These are phyloP conservation scores for Trypanosoma theileri DNA, from an alignment of 208 protist genomes.

Conservation along the genomic window DNA sequence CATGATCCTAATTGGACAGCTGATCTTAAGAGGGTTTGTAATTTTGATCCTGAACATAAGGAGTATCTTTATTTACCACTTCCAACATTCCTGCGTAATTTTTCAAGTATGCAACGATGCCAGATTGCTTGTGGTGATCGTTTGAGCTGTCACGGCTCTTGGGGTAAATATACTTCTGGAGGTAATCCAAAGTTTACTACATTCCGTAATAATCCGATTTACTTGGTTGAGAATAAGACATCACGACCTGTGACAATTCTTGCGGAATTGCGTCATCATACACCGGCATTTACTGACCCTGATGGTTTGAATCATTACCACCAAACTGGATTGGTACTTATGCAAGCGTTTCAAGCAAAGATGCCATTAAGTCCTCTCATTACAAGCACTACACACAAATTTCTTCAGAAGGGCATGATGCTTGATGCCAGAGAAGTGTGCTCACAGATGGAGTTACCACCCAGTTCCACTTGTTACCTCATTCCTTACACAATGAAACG, in stretches of 20 bases:
- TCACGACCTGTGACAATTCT: conserved; percentile 63
- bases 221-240: conserved; percentile 81
- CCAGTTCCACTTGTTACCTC: conserved; percentile 66
- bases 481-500: conserved; percentile 78
- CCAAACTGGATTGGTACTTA: conserved; percentile 70
- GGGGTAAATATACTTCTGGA: conserved; percentile 60
- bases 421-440: conserved; percentile 87
- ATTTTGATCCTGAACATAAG: conserved; percentile 42
- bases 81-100: conserved; percentile 73
- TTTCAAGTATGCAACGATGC: conserved; percentile 81
- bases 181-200: conserved; percentile 80
- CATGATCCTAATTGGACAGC: conserved; percentile 54
- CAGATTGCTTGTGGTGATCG: conserved; percentile 88
- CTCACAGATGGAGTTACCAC: conserved; percentile 65
- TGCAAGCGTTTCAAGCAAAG: conserved; percentile 56
- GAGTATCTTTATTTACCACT: conserved; percentile 67
- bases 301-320: conserved; percentile 83
- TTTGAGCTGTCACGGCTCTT: conserved; percentile 55
- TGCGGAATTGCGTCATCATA: conserved; percentile 74
- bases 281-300: conserved; percentile 56
- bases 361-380: conserved; percentile 68
- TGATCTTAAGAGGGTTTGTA: conserved; percentile 41
- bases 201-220: conserved; percentile 90
- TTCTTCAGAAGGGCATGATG: conserved; percentile 87
- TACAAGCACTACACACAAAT: conserved; percentile 76